A percentile compares a stretch with the other conserved stretches of the same genome.
Conservation (phyloP, 345 rosid species). For the Eucalyptus dawsonii region DNA sequence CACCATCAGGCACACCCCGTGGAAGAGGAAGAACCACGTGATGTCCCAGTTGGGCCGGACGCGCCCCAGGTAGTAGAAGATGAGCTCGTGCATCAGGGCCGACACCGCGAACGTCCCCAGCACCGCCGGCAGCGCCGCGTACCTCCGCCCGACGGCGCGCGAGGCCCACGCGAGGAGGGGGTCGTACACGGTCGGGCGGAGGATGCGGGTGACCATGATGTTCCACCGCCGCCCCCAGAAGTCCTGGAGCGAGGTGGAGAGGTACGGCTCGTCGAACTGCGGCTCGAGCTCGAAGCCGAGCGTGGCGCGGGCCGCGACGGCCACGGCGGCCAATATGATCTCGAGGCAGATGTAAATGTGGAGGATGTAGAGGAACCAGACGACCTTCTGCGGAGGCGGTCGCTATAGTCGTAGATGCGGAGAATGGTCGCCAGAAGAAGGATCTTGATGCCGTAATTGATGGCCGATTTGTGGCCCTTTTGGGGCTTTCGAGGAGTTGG, state of each 20-base stretch:
- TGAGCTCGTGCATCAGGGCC: conserved; percentile 10
- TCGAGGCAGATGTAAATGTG: conserved; percentile 10
- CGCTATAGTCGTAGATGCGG: neutral
- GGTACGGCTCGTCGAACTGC: conserved; percentile 20
- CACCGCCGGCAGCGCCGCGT: conserved; percentile 13
- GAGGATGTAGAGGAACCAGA: neutral
- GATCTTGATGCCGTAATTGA: conserved; percentile 2
- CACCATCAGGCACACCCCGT: conserved; percentile 2
- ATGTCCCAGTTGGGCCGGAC: conserved; percentile 7
- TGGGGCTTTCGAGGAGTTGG: neutral
- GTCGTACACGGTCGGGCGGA: conserved; percentile 10
- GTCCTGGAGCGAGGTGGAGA: conserved; percentile 17
- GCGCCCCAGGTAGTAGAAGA: conserved; percentile 15
- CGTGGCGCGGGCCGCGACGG: neutral
- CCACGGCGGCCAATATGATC: neutral
- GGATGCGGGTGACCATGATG: conserved; percentile 15
- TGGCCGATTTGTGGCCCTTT: neutral
- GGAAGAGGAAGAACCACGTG: conserved; percentile 14
- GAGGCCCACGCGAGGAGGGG: neutral
- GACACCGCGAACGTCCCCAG: conserved; percentile 10
- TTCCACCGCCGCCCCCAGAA: conserved; percentile 26
- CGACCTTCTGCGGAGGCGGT: neutral
- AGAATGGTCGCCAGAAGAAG: neutral
- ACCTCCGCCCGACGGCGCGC: neutral
- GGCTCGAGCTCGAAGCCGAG: conserved; percentile 16